Percentiles rank a stretch among this genome's conserved stretches.
phyloP scores from a whole-genome alignment of 163 green algal species.

The Coccomyxa subellipsoidea region DNA sequence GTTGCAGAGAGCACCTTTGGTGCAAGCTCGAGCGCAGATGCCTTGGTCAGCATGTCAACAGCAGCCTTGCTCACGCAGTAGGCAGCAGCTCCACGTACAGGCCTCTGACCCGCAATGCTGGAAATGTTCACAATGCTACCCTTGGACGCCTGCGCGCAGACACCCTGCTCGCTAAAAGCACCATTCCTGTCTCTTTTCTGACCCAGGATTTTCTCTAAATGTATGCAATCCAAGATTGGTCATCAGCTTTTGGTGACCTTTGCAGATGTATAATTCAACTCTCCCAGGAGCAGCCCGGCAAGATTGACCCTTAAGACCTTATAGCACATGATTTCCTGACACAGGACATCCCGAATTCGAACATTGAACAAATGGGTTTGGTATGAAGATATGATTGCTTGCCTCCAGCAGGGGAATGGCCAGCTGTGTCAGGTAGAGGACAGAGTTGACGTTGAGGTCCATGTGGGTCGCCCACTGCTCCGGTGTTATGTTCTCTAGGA shows the following conservation, averaged over 20 bases:
- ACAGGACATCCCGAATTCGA: too few relatives aligned
- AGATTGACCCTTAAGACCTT: too few relatives aligned
- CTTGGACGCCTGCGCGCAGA: not conserved
- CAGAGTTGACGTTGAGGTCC: not conserved
- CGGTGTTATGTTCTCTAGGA: not conserved
- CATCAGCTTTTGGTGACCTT: too few relatives aligned
- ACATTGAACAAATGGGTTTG: too few relatives aligned
- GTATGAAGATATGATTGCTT: not conserved
- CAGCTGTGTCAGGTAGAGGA: slow-evolving; percentile 7
- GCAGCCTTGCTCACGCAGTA: not conserved
- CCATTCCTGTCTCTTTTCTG: too few relatives aligned
- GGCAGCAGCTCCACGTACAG: not conserved
- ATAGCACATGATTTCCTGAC: too few relatives aligned
- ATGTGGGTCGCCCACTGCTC: not conserved
- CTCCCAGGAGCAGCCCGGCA: too few relatives aligned
- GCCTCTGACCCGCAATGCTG: not conserved
- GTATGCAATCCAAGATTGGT: too few relatives aligned
- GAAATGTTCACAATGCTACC: slow-evolving; percentile 13
- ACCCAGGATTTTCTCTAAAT: too few relatives aligned
- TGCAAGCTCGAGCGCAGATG: slow-evolving; percentile 5
- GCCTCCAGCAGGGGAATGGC: not conserved
- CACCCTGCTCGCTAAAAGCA: too few relatives aligned
- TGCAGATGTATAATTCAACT: too few relatives aligned
- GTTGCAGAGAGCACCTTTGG: not conserved
- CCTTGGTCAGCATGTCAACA: not conserved